Base-by-base conservation (phyloP, 1,284 basidiomycete species). In the Trichosporon faecale region DNA sequence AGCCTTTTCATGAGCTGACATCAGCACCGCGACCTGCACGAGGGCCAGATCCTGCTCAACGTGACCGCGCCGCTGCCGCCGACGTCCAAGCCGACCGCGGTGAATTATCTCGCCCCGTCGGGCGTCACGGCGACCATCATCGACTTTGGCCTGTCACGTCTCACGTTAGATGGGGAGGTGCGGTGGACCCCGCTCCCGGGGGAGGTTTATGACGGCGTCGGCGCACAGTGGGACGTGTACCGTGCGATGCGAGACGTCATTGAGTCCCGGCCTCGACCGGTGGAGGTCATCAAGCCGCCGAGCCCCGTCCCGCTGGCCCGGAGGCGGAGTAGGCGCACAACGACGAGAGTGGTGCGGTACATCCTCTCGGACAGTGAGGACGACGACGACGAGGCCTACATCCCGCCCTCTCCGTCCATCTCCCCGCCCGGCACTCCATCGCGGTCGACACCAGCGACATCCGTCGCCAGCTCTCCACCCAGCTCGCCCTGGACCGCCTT, bases 11-110 rank as follows among this genome's bases (percentile, higher is more conserved):
- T 2, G 55, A 46, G 66, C 71, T 72, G n/a, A 72, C 68, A 31
- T 2, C 79, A 97, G 93, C 97, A 99, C 83, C 93, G 96, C 21
- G 96, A 99, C 82, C 87, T 99, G 40, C 96, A 99, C 79, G 94
- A 94, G 89, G 96, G 96, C n/a, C 97, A 99, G 82, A 91, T 99
- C 65, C 88, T 99, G 11, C 89, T 99, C 64, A 61, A 86, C 3
- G n/a, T 69, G 14, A 21, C 46, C 63, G 21, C 35, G 18, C 60
- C 79, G 60, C 68, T 75, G 6, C 75, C 76, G 29, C 85, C 52
- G 44, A 66, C 61, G 44, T 69, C 40, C 27, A 52, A 52, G 21
- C 16, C n/a, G 49, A 52, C 35, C 9, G 14, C 11, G 11, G 66
- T 67, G 12, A 70, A 73, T 68, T 72, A 73, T 65, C 72, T 75